These are phyloP conservation scores for Rhizophora apiculata DNA, from an alignment of 345 rosid genomes.

Conservation along the genomic window DNA sequence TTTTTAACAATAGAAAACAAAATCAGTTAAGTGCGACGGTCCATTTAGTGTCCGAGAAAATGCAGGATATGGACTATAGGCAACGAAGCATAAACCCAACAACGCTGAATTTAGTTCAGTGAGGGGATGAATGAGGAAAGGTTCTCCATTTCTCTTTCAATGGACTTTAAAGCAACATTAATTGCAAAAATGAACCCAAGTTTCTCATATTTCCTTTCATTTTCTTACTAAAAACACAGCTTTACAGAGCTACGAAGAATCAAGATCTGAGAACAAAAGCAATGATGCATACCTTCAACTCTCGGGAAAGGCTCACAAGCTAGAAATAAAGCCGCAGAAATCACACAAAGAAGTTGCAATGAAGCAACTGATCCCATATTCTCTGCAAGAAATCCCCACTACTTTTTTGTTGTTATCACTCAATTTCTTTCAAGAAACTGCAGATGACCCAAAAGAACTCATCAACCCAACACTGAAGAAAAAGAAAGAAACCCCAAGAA, in stretches of 20 bases:
- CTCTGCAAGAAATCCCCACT: constrained; percentile 23
- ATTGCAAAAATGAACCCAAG: not conserved
- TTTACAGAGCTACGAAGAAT: constrained; percentile 13
- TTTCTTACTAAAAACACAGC: constrained; percentile 27
- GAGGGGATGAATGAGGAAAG: not conserved
- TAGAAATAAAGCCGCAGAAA: constrained; percentile 42
- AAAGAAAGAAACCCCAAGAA: not conserved
- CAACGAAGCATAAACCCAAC: not conserved
- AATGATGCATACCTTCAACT: constrained; percentile 61
- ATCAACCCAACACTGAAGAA: constrained; percentile 22
- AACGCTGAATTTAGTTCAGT: not conserved
- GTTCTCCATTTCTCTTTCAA: not conserved
- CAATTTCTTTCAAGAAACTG: constrained; percentile 13
- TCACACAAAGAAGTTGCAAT: constrained; percentile 38
- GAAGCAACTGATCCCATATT: constrained; percentile 41
- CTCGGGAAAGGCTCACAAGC: constrained; percentile 46
- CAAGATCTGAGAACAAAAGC: constrained; percentile 52
- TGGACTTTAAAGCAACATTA: not conserved
- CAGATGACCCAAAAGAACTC: constrained; percentile 26
- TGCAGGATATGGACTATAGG: not conserved
- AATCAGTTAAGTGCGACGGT: constrained; percentile 14
- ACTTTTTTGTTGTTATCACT: constrained; percentile 17
- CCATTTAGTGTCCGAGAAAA: constrained; percentile 12
- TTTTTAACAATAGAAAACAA: not conserved
- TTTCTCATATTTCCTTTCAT: constrained; percentile 5